Evolutionary conservation across 768 basidiomycete genomes (phyloP), one percentile per base, ranked within the genome.

Genomic region (Boletellus ananiceps): DNA sequence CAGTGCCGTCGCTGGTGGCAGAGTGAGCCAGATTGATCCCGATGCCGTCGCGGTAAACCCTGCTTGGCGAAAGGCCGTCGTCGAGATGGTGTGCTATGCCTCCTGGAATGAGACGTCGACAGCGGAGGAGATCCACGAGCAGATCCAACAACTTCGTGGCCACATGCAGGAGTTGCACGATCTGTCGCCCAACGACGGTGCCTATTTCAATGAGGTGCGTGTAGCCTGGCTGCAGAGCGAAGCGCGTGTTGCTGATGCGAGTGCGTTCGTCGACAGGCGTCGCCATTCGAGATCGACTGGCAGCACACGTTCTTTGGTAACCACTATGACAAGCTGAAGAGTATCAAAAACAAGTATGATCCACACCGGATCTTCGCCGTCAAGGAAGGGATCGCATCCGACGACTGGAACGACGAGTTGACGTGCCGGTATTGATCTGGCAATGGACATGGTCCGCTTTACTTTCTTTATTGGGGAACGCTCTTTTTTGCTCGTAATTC

Each of bases 271-370:
- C 19, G 19, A 19, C 44, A 78, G 77, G 78, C 71, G 3, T 75
- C 71, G 1, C 55, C 71, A 40, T 71, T 72, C 35, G 73, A 77
- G 53, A 54, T 55, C 5, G 57, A 77, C 46, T 72, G 68, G 41
- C 58, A 73, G 52, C 51, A 67, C 37, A 65, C 71, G 0, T 78
- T 75, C 64, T 81, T 75, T 47, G 76, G 78, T 3, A 56, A 66
- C 0, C 75, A 80, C 50, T 76, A 76, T 46, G 18, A 54, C 4
- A 60, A 52, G 18, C 61, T 79, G n/a, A 68, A 66, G 52, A 45
- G 46, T 0, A 74, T 80, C 60, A 79, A 80, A 58, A 40, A 55
- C 27, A 52, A 27, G 35, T 57, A 57, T 33, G 56, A 56, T 27
- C 50, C 45, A 5, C 4, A 57, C 32, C 40, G 35, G 25, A 9